Percentiles rank a stretch among this genome's conserved stretches.
Conservation (phyloP, 805 yeast genomes). For the Wickerhamiella occidentalis region DNA sequence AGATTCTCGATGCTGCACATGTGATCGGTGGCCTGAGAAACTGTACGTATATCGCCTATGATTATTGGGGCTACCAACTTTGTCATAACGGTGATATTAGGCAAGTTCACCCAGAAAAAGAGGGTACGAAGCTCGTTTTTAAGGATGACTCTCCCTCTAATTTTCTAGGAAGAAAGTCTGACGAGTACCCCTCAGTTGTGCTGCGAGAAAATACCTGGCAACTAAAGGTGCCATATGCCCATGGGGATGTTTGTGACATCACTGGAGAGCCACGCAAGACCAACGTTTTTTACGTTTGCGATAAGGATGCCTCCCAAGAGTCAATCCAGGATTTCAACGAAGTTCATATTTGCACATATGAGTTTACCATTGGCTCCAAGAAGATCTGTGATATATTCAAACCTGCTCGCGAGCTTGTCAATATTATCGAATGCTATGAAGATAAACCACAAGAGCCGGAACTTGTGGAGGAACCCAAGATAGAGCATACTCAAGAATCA, state of each 20-base stretch:
- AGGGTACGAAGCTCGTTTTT: background rate
- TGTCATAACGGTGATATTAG: slow-evolving; percentile 39
- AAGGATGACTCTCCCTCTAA: background rate
- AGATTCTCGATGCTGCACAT: background rate
- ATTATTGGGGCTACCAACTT: slow-evolving; percentile 45
- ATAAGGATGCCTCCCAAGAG: slow-evolving; percentile 24
- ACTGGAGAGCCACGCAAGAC: slow-evolving; percentile 41
- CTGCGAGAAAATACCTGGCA: slow-evolving; percentile 14
- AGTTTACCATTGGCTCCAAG: slow-evolving; percentile 14
- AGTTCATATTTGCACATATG: slow-evolving; percentile 19
- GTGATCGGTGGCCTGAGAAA: background rate
- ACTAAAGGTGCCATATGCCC: slow-evolving; percentile 19
- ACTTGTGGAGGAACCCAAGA: background rate
- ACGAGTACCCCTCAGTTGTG: slow-evolving; percentile 11
- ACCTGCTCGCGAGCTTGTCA: slow-evolving; percentile 6
- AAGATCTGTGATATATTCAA: slow-evolving; percentile 17
- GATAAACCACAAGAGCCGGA: background rate
- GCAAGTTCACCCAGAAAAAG: slow-evolving; percentile 34
- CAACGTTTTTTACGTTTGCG: slow-evolving; percentile 49
- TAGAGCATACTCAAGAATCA: background rate
- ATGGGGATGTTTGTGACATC: slow-evolving; percentile 51
- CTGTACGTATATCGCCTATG: slow-evolving; percentile 27
- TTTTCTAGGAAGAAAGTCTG: slow-evolving; percentile 1
- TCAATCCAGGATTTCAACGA: slow-evolving; percentile 14
- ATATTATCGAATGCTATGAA: slow-evolving; percentile 13